Evolutionary conservation across 441 rosid species (phyloP).

Genomic region (Populus hybrid): DNA sequence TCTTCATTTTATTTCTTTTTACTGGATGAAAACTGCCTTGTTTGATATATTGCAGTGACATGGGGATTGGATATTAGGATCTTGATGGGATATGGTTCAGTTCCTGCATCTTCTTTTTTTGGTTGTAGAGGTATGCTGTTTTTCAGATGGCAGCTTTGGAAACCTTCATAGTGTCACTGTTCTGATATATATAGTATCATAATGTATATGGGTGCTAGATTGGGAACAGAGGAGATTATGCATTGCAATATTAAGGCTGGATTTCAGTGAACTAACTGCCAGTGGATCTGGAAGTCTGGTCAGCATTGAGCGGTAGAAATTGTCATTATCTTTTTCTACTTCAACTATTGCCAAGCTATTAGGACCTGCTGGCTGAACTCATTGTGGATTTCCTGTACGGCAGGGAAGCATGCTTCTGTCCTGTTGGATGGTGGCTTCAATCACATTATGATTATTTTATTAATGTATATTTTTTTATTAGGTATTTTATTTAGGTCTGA

Average conservation of each 20-base stretch:
- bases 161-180: slow-evolving; percentile 47
- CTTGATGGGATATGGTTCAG: slow-evolving; percentile 79
- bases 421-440: slow-evolving; percentile 43
- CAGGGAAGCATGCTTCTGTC: slow-evolving; percentile 56
- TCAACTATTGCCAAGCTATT: slow-evolving; percentile 49
- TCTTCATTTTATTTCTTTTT: slow-evolving; percentile 25
- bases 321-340: slow-evolving; percentile 48
- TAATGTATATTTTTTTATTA: background rate
- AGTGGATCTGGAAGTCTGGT: slow-evolving; percentile 60
- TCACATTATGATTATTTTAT: slow-evolving; percentile 21
- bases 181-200: slow-evolving; percentile 55
- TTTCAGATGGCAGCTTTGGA: slow-evolving; percentile 71
- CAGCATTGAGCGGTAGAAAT: slow-evolving; percentile 58
- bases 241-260: slow-evolving; percentile 64
- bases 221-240: slow-evolving; percentile 77
- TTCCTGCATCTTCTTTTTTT: too few species aligned
- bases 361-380: slow-evolving; percentile 56
- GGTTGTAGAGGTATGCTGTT: slow-evolving; percentile 88
- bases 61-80: slow-evolving; percentile 89
- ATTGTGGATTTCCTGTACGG: slow-evolving; percentile 53
- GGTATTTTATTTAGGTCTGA: too few species aligned
- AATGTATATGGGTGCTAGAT: slow-evolving; percentile 82
- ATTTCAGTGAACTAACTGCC: slow-evolving; percentile 58
- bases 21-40: slow-evolving; percentile 47
- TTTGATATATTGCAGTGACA: slow-evolving; percentile 76